Evolutionary conservation across 2,329 filamentous ascomycete genomes (phyloP).

Genomic region (Teratosphaeria epicoccoides): DNA sequence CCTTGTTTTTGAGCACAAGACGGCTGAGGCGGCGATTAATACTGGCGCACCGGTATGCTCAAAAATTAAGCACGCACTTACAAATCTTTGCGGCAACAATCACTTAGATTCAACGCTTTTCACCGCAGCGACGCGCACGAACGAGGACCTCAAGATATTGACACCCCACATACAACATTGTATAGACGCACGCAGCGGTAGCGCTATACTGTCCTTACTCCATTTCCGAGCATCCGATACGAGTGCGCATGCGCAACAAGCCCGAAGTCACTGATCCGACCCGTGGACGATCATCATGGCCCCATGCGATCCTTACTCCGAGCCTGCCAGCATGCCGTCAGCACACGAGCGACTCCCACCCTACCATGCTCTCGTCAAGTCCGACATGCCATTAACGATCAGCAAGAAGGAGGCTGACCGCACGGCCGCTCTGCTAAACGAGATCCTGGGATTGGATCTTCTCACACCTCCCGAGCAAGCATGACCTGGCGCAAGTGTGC

Average conservation of each 20-base stretch:
- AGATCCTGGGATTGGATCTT: neutral
- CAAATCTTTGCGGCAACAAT: too few species aligned
- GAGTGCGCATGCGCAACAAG: neutral
- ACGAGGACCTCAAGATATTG: too few species aligned
- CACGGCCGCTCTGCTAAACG: neutral
- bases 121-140: too few species aligned
- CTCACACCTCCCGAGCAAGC: neutral
- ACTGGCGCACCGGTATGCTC: too few species aligned
- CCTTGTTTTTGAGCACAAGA: too few species aligned
- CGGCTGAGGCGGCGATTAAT: too few species aligned
- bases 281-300: neutral
- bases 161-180: too few species aligned
- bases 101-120: too few species aligned
- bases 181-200: too few species aligned
- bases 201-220: too few species aligned
- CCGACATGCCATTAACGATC: neutral
- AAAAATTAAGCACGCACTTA: too few species aligned
- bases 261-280: neutral
- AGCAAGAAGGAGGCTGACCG: neutral
- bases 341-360: neutral
- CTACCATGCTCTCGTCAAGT: neutral
- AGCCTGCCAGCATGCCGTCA: neutral
- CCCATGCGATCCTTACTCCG: neutral
- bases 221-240: too few species aligned
- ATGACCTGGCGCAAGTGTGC: neutral